These are phyloP conservation scores for Geotrichum phurueaensis DNA, from an alignment of 1,139 yeast species.

Conservation along the genomic window DNA sequence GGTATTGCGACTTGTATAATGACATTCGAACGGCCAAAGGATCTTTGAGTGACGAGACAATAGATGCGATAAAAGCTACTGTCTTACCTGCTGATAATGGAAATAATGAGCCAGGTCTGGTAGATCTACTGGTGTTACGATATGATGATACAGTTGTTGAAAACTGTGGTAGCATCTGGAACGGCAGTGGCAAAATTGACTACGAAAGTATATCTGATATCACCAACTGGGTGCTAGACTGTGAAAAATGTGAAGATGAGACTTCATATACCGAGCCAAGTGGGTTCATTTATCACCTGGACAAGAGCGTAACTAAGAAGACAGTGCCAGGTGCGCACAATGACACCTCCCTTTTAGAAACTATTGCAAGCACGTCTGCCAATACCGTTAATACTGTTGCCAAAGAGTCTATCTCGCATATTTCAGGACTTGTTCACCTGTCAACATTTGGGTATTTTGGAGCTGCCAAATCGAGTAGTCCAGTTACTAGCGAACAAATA, in stretches of 20 bases:
- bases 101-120: constrained; percentile 13
- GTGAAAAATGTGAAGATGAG: constrained; percentile 25
- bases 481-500: constrained; percentile 13
- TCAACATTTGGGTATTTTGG: constrained; percentile 19
- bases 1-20: constrained; percentile 22
- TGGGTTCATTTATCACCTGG: constrained; percentile 28
- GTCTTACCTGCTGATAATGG: constrained; percentile 21
- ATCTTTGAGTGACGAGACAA: constrained; percentile 23
- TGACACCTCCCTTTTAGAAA: constrained; percentile 5
- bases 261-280: constrained; percentile 27
- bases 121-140: constrained; percentile 24
- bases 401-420: constrained; percentile 25
- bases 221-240: constrained; percentile 28
- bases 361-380: constrained; percentile 14
- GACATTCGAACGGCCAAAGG: constrained; percentile 25
- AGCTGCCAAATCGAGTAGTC: constrained; percentile 7
- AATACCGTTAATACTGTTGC: constrained; percentile 24
- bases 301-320: constrained; percentile 10
- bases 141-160: constrained; percentile 18
- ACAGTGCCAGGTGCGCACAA: background rate
- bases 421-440: constrained; percentile 22
- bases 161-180: constrained; percentile 29
- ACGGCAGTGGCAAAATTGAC: constrained; percentile 18
- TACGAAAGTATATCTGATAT: constrained; percentile 24
- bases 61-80: constrained; percentile 24